Percentiles rank a stretch among this genome's conserved stretches.
Evolutionary conservation across 1,284 basidiomycete genomes (phyloP).

Genomic region (Neonothopanus nambi): DNA sequence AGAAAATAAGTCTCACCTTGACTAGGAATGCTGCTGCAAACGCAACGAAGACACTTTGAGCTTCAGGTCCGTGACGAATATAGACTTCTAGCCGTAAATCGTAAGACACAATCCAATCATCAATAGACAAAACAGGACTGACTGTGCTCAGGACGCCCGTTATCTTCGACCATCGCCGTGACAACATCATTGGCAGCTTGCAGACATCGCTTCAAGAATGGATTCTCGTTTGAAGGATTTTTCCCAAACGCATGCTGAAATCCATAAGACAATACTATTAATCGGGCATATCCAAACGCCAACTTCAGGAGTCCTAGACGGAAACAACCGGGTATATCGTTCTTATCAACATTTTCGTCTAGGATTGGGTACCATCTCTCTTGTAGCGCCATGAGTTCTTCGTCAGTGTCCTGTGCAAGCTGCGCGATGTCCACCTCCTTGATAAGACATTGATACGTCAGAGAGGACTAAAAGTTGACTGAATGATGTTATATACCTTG

Average conservation of each 20-base stretch:
- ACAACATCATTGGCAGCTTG: conserved; percentile 65
- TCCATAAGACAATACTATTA: conserved; percentile 71
- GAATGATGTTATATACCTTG: conserved; percentile 47
- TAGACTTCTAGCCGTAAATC: conserved; percentile 43
- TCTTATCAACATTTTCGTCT: conserved; percentile 47
- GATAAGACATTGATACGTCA: not conserved
- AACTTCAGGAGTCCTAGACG: conserved; percentile 63
- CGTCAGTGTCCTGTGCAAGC: conserved; percentile 68
- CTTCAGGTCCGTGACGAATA: conserved; percentile 78
- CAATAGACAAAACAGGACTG: conserved; percentile 22
- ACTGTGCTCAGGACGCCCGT: conserved; percentile 59
- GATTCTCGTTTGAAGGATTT: conserved; percentile 54
- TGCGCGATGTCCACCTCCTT: conserved; percentile 63
- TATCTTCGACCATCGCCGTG: conserved; percentile 59
- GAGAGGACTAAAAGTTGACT: not conserved
- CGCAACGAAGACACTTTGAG: conserved; percentile 81
- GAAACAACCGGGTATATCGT: conserved; percentile 55
- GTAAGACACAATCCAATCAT: conserved; percentile 10
- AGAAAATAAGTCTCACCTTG: conserved; percentile 47
- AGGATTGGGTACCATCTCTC: conserved; percentile 54
- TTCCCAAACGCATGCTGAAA: conserved; percentile 75
- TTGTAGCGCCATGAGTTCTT: conserved; percentile 54
- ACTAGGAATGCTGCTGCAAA: conserved; percentile 82
- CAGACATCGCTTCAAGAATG: conserved; percentile 65
- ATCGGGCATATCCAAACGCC: conserved; percentile 67